phyloP scores from a whole-genome alignment of 352 stramenopile genomes.

The Thalassiosira hispida region DNA sequence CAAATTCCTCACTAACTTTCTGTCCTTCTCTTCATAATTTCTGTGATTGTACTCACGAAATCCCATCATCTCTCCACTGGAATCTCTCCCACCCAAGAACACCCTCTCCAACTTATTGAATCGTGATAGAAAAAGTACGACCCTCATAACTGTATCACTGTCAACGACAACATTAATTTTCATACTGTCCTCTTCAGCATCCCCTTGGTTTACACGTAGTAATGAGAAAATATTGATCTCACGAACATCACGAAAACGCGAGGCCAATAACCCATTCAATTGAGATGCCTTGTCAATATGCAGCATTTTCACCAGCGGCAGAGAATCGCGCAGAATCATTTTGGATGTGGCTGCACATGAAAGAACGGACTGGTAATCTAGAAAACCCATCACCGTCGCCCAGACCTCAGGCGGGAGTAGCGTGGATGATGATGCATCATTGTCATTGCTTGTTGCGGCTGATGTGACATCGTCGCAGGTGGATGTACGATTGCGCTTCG shows the following conservation, averaged over 20 bases:
- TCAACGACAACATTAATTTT: background rate
- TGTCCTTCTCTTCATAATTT: background rate
- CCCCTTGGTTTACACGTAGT: background rate
- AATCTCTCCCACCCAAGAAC: background rate
- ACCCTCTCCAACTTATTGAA: constrained; percentile 29
- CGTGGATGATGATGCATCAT: background rate
- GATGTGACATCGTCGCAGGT: too few relatives aligned
- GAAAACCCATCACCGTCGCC: constrained; percentile 24
- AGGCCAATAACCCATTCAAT: constrained; percentile 17
- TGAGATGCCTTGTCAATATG: constrained; percentile 11
- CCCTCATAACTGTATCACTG: background rate
- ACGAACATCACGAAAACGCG: constrained; percentile 27
- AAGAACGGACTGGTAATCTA: constrained; percentile 10
- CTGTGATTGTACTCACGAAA: background rate
- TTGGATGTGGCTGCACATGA: constrained; percentile 1
- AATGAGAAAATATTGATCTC: constrained; percentile 31
- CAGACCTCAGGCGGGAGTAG: constrained; percentile 21
- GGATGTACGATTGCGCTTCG: too few relatives aligned
- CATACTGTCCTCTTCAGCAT: background rate
- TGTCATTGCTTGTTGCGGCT: too few relatives aligned
- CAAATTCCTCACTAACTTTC: background rate
- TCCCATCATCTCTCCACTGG: background rate
- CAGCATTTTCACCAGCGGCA: constrained; percentile 18
- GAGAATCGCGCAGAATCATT: constrained; percentile 7
- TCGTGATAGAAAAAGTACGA: background rate